These are phyloP conservation scores for Selaginella tamariscina DNA, from an alignment of 75 land plant species.

Conservation along the genomic window DNA sequence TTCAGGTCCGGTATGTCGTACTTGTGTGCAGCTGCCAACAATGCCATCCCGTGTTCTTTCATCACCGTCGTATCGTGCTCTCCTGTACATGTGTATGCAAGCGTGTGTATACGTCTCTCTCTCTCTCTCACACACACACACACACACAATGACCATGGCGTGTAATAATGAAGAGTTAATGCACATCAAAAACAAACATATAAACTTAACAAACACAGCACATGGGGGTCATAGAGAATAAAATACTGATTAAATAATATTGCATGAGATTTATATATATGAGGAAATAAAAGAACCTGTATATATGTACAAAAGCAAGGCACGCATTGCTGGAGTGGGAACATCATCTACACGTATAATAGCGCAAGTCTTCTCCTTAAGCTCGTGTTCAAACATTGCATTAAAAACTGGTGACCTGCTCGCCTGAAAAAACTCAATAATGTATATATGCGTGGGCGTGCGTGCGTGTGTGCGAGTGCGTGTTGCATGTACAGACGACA, in stretches of 20 bases:
- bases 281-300: slow-evolving; percentile 11
- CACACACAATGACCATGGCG: no score
- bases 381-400: slow-evolving; percentile 29
- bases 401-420: slow-evolving; percentile 27
- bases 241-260: no score
- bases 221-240: neutral
- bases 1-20: slow-evolving; percentile 26
- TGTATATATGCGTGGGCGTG: no score
- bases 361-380: slow-evolving; percentile 26
- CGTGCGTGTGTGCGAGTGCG: no score
- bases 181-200: no score
- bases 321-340: slow-evolving; percentile 29
- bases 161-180: no score
- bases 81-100: slow-evolving; percentile 20
- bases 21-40: slow-evolving; percentile 23
- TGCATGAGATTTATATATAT: neutral
- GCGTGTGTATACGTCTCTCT: no score
- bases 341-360: slow-evolving; percentile 25
- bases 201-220: no score
- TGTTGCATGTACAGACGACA: no score
- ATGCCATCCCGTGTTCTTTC: slow-evolving; percentile 27
- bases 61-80: slow-evolving; percentile 24
- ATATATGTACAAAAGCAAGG: slow-evolving; percentile 23
- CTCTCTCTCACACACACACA: no score
- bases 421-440: slow-evolving; percentile 11